Conservation (phyloP, 106 monocot species). For the Chionographis japonica region DNA sequence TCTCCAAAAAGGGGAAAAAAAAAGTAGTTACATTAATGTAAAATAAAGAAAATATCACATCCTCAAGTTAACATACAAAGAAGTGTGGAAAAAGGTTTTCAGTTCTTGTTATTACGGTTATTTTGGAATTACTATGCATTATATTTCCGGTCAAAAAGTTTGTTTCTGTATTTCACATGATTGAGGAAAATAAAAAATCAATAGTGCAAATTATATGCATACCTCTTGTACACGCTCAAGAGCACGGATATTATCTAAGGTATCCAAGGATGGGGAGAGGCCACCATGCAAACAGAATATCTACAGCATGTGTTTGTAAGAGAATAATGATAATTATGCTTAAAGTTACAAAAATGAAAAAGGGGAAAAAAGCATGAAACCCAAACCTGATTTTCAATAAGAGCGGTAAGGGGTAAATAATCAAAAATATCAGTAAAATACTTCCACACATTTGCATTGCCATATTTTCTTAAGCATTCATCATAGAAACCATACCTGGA, state of each 20-base stretch:
- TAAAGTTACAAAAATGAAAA: not conserved
- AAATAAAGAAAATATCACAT: no score
- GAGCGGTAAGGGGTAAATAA: conserved; percentile 88
- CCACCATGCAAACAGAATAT: conserved; percentile 87
- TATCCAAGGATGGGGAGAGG: conserved; percentile 80
- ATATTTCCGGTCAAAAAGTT: no score
- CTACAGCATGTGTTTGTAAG: conserved; percentile 19
- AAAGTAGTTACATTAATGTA: no score
- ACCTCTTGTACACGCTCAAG: conserved; percentile 95
- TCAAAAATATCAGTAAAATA: conserved; percentile 91
- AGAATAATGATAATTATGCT: not conserved
- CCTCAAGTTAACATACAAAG: no score
- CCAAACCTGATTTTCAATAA: conserved; percentile 83
- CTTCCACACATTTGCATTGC: conserved; percentile 98
- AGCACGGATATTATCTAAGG: conserved; percentile 80
- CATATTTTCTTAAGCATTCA: conserved; percentile 95
- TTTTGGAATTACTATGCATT: no score
- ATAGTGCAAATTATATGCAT: conserved; percentile 2
- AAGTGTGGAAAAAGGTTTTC: no score
- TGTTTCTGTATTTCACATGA: no score
- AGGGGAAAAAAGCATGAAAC: not conserved
- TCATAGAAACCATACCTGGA: conserved; percentile 92
- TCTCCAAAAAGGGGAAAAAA: no score
- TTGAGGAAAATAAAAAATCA: not conserved
- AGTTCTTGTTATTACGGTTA: no score